Base-by-base conservation (phyloP, 805 yeast genomes). In the Ogataea pini region DNA sequence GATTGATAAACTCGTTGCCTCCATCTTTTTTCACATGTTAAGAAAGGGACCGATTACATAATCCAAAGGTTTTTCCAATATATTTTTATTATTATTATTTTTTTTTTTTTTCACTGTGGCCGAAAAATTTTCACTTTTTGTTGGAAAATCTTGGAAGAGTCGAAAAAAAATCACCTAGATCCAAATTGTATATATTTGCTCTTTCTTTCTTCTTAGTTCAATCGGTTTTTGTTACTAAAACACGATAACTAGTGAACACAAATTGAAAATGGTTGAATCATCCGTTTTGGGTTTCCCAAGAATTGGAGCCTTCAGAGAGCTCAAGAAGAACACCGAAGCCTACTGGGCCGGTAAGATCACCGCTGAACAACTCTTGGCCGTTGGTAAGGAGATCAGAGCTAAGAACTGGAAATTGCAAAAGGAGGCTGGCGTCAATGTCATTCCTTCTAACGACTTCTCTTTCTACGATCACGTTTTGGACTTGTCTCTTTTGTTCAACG, bases 251-350 rank as follows among this genome's bases (percentile, higher is more conserved):
- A 33, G 39, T 27, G 37, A 28, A 14, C 40, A 45, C 39, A 41
- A 42, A 46, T 41, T 14, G 38, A 78, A 52, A 67, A 92, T 92
- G 98, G 98, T 92, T 76, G 85, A 85, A 76, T 92, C 98, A 58
- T 83, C 97, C 70, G 95, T 94, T 65, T 83, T 94, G 77, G 99
- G 99, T 75, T 94, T 94, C 94, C 99, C 99, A 78, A 94, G 99
- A 82, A 94, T 92, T 70, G 99, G 99, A 69, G 94, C 97, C 66
- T 90, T 90, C 80, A 94, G 99, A 84, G 99, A 94, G 80, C 85
- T 94, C 75, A 94, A 94, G 80, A 94, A 94, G 78, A 89, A 89
- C 75, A 94, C 99, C 63, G 99, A 94, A 80, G 87, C 96, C 72
- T 94, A 94, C 92, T 94, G 99, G 99, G 72, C 82, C 62, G 97